Percentiles rank a stretch among this genome's conserved stretches.
Conservation (phyloP, 345 rosid genomes). For the Abelmoschus esculentus region DNA sequence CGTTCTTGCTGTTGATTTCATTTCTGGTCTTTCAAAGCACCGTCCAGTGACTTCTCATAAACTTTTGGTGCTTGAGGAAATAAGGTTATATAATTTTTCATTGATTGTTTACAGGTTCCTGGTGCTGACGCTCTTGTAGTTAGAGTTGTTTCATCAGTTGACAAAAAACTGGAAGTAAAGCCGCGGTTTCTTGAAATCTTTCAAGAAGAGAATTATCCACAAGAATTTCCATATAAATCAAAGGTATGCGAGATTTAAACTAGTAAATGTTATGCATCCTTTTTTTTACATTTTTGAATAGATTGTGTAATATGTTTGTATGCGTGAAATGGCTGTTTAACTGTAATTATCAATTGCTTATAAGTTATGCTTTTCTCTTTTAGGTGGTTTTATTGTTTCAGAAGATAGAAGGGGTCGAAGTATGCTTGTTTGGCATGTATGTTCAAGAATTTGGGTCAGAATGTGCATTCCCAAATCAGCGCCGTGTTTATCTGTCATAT, state of each 20-base stretch:
- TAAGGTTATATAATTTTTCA: slow-evolving; percentile 8
- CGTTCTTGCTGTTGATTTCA: not conserved
- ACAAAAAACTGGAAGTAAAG: slow-evolving; percentile 97
- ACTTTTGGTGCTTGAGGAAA: not conserved
- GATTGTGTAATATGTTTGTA: slow-evolving; percentile 7
- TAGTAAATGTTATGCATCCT: not conserved
- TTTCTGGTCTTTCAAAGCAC: not conserved
- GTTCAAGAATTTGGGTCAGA: slow-evolving; percentile 99
- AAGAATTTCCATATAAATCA: slow-evolving; percentile 89
- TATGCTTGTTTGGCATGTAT: slow-evolving; percentile 95
- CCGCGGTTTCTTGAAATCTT: slow-evolving; percentile 91
- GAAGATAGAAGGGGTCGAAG: slow-evolving; percentile 99
- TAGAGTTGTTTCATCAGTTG: slow-evolving; percentile 98
- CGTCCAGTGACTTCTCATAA: not conserved
- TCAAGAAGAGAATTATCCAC: slow-evolving; percentile 78
- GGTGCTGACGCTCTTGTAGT: slow-evolving; percentile 93
- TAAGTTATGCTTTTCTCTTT: slow-evolving; percentile 15
- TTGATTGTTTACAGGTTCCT: slow-evolving; percentile 43
- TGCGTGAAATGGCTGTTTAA: slow-evolving; percentile 3
- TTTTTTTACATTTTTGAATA: not conserved
- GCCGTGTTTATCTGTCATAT: slow-evolving; percentile 94
- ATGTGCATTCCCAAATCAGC: slow-evolving; percentile 84
- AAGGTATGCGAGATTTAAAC: slow-evolving; percentile 44
- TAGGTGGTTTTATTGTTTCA: slow-evolving; percentile 93
- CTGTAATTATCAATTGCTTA: slow-evolving; percentile 8